phyloP scores from a whole-genome alignment of 1,284 basidiomycete species.

The Rugosomyces carneus region DNA sequence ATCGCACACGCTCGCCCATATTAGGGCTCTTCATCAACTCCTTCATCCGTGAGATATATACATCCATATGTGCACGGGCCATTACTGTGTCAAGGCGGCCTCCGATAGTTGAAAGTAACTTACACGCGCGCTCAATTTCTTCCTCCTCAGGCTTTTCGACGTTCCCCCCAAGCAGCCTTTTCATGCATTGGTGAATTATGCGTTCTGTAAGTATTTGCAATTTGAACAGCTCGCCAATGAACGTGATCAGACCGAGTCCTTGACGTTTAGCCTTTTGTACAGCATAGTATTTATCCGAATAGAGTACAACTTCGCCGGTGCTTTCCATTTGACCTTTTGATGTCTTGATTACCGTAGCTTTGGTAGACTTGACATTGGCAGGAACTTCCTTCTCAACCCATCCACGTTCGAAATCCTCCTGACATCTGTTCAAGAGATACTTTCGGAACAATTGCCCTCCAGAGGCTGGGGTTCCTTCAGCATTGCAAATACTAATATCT shows the following conservation, averaged over 20 bases:
- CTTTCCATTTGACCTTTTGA: constrained; percentile 49
- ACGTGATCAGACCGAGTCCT: constrained; percentile 93
- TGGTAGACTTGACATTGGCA: constrained; percentile 51
- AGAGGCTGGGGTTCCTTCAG: constrained; percentile 79
- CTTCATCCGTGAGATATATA: constrained; percentile 90
- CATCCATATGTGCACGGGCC: constrained; percentile 83
- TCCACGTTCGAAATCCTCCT: constrained; percentile 91
- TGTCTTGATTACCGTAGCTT: constrained; percentile 54
- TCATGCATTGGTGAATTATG: constrained; percentile 96
- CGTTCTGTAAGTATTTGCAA: constrained; percentile 90
- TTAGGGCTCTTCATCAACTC: constrained; percentile 70
- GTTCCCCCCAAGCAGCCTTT: constrained; percentile 89
- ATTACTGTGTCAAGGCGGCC: constrained; percentile 73
- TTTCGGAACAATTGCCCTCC: constrained; percentile 91
- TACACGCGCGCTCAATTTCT: constrained; percentile 94
- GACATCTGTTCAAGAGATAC: constrained; percentile 87
- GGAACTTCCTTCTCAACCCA: constrained; percentile 70
- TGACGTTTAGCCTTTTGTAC: constrained; percentile 96
- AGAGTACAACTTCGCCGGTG: constrained; percentile 54
- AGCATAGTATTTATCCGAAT: constrained; percentile 94
- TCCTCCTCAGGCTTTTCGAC: constrained; percentile 95
- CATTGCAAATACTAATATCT: constrained; percentile 74
- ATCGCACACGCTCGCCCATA: constrained; percentile 79
- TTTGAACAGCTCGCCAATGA: constrained; percentile 98
- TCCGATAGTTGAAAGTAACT: constrained; percentile 87